Evolutionary conservation across 2,329 filamentous ascomycete genomes (phyloP).

Genomic region (Penicillium sp.): DNA sequence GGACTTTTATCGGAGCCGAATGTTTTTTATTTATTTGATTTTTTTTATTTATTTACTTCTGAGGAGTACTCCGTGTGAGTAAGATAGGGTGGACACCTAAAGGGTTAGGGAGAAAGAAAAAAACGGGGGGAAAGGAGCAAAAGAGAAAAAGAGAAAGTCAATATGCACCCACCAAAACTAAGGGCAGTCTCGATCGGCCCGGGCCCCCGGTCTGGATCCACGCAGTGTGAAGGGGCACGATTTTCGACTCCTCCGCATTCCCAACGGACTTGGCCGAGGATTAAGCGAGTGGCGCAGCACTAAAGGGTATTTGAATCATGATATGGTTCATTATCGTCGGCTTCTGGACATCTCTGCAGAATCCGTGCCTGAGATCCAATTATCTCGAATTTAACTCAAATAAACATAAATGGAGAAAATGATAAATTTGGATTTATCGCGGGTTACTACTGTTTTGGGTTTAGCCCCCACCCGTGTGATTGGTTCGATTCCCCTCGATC

Average conservation of each 20-base stretch:
- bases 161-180: background rate
- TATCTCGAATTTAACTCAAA: background rate
- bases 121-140: constrained; percentile 5
- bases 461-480: background rate
- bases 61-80: background rate
- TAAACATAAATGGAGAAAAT: background rate
- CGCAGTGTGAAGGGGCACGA: background rate
- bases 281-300: constrained; percentile 29
- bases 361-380: background rate
- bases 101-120: background rate
- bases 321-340: background rate
- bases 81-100: background rate
- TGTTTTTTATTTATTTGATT: background rate
- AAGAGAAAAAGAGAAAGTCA: background rate
- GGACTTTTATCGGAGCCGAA: constrained; percentile 13
- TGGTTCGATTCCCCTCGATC: background rate
- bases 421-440: background rate
- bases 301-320: constrained; percentile 5
- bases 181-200: constrained; percentile 11
- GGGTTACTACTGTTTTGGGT: background rate
- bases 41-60: background rate
- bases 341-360: background rate
- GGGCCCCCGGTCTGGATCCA: constrained; percentile 13
- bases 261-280: constrained; percentile 25
- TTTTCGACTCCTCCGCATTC: constrained; percentile 9